These are phyloP conservation scores for Pseudogymnoascus sp. DNA, from an alignment of 2,329 filamentous ascomycete genomes.

Conservation along the genomic window DNA sequence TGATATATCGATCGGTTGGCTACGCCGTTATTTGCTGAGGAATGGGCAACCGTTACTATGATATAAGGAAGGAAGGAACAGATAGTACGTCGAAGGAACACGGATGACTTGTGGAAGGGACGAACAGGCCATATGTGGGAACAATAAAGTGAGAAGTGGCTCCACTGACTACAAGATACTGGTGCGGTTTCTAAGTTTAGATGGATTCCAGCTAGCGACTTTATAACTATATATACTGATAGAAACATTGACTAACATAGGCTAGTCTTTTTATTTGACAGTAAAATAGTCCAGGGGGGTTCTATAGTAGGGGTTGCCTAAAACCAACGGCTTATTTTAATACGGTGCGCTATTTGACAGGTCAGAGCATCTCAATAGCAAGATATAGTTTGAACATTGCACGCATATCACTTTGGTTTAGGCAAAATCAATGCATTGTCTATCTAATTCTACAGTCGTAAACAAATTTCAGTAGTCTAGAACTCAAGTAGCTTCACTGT, in stretches of 20 bases:
- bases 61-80: neutral
- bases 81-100: neutral
- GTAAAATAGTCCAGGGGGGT: neutral
- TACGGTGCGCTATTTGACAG: neutral
- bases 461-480: neutral
- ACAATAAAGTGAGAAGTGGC: neutral
- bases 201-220: neutral
- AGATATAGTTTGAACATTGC: neutral
- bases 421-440: neutral
- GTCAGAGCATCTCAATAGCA: neutral
- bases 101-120: neutral
- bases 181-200: neutral
- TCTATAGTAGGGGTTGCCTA: neutral
- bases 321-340: neutral
- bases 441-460: neutral
- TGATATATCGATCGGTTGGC: neutral
- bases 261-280: neutral
- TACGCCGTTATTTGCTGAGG: neutral
- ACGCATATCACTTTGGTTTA: neutral
- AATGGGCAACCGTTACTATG: neutral
- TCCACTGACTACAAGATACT: neutral
- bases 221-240: neutral
- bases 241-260: neutral
- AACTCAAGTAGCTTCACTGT: neutral
- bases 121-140: neutral